Conservation (phyloP, 371 early-diverging fungal species). For the Actinomucor elegans region DNA sequence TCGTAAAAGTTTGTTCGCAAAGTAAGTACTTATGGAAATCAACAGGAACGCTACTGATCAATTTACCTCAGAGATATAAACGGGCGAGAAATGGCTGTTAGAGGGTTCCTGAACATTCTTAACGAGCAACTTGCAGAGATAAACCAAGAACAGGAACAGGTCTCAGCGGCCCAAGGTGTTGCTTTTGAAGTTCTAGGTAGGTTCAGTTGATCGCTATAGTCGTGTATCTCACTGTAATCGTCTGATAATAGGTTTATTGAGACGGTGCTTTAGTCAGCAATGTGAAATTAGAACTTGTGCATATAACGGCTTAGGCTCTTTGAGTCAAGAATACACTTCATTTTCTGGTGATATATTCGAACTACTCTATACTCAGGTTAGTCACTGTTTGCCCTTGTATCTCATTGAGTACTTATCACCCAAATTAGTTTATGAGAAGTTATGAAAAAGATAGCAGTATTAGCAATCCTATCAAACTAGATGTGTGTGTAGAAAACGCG, state of each 20-base stretch:
- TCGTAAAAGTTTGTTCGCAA: conserved; percentile 63
- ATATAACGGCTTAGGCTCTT: conserved; percentile 50
- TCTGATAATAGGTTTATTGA: conserved; percentile 43
- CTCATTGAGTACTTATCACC: too few relatives aligned
- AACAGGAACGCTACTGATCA: background rate
- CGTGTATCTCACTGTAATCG: background rate
- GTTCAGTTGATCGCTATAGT: background rate
- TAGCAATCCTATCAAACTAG: conserved; percentile 41
- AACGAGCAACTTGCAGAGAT: conserved; percentile 21
- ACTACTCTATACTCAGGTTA: conserved; percentile 56
- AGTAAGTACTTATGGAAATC: conserved; percentile 30
- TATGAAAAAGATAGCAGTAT: conserved; percentile 33
- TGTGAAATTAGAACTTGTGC: conserved; percentile 48
- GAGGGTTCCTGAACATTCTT: conserved; percentile 56
- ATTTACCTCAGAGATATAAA: conserved; percentile 42
- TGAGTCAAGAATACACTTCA: conserved; percentile 30
- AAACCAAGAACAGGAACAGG: conserved; percentile 5
- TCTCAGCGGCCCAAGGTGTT: conserved; percentile 16
- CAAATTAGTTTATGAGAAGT: conserved; percentile 29
- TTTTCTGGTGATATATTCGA: conserved; percentile 52
- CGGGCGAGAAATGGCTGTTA: conserved; percentile 57
- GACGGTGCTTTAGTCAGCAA: conserved; percentile 63
- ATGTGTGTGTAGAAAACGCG: conserved; percentile 49
- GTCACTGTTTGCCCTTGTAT: too few relatives aligned
- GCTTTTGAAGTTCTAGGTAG: conserved; percentile 59